Conservation (phyloP, 2,329 filamentous ascomycete genomes). For the Sporothrix inflata region DNA sequence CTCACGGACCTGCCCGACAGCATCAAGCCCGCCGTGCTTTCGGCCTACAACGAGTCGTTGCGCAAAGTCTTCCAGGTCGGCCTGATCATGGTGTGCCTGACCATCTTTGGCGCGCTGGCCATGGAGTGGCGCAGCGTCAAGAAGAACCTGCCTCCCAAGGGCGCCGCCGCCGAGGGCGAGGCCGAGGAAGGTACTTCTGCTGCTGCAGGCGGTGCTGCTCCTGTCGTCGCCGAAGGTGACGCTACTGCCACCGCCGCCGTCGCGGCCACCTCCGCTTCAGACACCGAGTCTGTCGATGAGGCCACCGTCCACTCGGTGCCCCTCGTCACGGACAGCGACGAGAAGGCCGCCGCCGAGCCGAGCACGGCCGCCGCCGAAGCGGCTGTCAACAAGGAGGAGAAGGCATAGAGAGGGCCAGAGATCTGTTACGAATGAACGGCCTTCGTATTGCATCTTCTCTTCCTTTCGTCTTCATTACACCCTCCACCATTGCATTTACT, state of each 20-base stretch:
- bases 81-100: constrained; percentile 56
- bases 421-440: constrained; percentile 11
- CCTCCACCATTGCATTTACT: too few species aligned
- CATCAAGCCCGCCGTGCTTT: constrained; percentile 30
- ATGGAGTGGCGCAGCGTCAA: constrained; percentile 64
- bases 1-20: constrained; percentile 36
- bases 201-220: background rate
- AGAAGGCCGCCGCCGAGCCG: background rate
- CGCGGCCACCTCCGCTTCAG: background rate
- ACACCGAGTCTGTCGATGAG: background rate
- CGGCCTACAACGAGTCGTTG: constrained; percentile 65
- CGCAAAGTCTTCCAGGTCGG: constrained; percentile 63
- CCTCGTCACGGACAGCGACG: background rate
- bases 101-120: constrained; percentile 56
- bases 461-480: background rate
- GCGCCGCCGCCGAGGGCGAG: constrained; percentile 33
- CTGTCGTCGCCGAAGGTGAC: background rate
- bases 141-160: constrained; percentile 37
- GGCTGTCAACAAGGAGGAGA: background rate
- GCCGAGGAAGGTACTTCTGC: constrained; percentile 16
- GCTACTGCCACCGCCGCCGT: background rate
- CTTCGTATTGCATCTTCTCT: background rate
- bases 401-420: background rate
- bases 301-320: background rate
- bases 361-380: background rate